These are phyloP conservation scores for Grammothele lineata DNA, from an alignment of 768 basidiomycete genomes.

Conservation along the genomic window DNA sequence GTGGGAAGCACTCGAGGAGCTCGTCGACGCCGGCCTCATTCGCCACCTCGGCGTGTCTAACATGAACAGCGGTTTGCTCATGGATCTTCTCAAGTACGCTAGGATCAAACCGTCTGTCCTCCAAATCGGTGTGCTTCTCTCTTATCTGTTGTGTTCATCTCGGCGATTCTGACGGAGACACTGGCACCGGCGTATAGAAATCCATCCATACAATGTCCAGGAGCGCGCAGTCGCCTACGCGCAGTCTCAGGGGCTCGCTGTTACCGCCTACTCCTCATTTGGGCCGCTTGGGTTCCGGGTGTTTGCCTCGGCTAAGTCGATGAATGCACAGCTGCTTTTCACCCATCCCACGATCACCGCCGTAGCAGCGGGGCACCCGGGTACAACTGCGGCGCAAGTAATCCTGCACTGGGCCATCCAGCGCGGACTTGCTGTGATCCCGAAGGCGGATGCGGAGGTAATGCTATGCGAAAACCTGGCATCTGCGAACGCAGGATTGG, in stretches of 20 bases:
- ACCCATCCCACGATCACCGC: slow-evolving; percentile 19
- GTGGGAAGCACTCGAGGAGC: slow-evolving; percentile 39
- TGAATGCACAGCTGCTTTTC: slow-evolving; percentile 22
- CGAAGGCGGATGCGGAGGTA: slow-evolving; percentile 53
- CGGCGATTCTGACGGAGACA: too few relatives aligned
- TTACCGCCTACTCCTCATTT: slow-evolving; percentile 34
- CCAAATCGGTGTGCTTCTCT: slow-evolving; percentile 29
- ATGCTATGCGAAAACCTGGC: slow-evolving; percentile 36
- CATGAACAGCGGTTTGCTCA: slow-evolving; percentile 29
- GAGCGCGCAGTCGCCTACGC: slow-evolving; percentile 24
- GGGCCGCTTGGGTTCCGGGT: slow-evolving; percentile 30
- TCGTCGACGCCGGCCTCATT: slow-evolving; percentile 33
- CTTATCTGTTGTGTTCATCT: not conserved
- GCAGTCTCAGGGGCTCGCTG: slow-evolving; percentile 23
- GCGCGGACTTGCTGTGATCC: slow-evolving; percentile 68
- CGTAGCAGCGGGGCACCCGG: slow-evolving; percentile 24
- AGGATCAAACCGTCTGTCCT: slow-evolving; percentile 33
- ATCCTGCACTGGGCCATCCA: slow-evolving; percentile 79
- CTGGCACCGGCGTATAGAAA: slow-evolving; percentile 19
- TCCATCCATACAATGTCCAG: slow-evolving; percentile 34
- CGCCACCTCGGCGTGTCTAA: slow-evolving; percentile 38
- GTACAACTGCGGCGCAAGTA: slow-evolving; percentile 51
- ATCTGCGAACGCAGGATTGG: slow-evolving; percentile 21
- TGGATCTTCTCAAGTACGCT: slow-evolving; percentile 36
- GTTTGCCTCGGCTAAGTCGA: slow-evolving; percentile 23